These are phyloP conservation scores for Exophiala calicioides DNA, from an alignment of 2,329 filamentous ascomycete species.

Conservation along the genomic window DNA sequence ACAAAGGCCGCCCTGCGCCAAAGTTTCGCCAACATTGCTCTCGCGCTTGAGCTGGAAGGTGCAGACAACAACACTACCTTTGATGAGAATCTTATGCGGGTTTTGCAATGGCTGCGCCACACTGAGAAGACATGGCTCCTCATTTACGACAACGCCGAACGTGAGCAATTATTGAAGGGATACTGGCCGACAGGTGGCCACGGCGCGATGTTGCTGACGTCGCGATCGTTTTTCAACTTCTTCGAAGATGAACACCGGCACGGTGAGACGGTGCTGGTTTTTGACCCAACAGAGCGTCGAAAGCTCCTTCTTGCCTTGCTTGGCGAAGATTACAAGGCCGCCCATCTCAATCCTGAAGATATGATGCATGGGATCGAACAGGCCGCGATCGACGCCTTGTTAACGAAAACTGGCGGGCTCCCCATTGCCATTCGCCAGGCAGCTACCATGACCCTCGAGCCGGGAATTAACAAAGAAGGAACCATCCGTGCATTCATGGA, in stretches of 20 bases:
- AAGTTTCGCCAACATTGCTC: constrained; percentile 34
- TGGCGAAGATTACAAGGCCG: constrained; percentile 6
- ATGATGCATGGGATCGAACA: constrained; percentile 13
- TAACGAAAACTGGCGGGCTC: constrained; percentile 12
- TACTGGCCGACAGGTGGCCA: constrained; percentile 31
- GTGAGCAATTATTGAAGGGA: constrained; percentile 26
- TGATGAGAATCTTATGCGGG: constrained; percentile 10
- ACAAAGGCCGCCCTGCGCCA: constrained; percentile 32
- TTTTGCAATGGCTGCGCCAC: constrained; percentile 7
- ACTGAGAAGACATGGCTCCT: constrained; percentile 14
- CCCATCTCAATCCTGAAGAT: constrained; percentile 3
- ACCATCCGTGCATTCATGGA: no score
- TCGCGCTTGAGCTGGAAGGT: constrained; percentile 30
- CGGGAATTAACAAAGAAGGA: constrained; percentile 9
- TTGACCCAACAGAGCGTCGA: constrained; percentile 3
- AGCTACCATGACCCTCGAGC: constrained; percentile 7
- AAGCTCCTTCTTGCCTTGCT: constrained; percentile 9
- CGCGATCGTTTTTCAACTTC: constrained; percentile 33
- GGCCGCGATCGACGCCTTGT: constrained; percentile 6
- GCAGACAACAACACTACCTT: constrained; percentile 15
- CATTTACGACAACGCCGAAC: constrained; percentile 25
- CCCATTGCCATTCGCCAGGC: constrained; percentile 13
- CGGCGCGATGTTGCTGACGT: constrained; percentile 32
- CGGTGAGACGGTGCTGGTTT: constrained; percentile 11
- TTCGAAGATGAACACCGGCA: constrained; percentile 24